Evolutionary conservation across 1,284 basidiomycete species (phyloP).

Genomic region (Ustilago xerochloae): DNA sequence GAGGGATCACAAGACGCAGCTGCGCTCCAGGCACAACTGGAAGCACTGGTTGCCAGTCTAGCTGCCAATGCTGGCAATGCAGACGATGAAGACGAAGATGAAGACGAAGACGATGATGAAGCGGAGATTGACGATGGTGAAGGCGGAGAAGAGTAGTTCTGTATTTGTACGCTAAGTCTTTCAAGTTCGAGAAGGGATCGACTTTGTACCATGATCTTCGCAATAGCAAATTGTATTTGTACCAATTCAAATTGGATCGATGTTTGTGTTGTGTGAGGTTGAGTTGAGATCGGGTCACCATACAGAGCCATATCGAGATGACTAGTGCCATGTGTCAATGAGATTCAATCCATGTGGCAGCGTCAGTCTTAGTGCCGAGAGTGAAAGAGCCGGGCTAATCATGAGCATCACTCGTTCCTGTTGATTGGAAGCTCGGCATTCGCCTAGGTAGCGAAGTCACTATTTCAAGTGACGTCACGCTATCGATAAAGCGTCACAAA

Average conservation of each 20-base stretch:
- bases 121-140: constrained; percentile 2
- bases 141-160: background rate
- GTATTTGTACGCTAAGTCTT: background rate
- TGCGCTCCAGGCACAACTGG: constrained; percentile 52
- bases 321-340: background rate
- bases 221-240: constrained; percentile 27
- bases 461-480: constrained; percentile 35
- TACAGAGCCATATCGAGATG: background rate
- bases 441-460: background rate
- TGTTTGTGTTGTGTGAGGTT: background rate
- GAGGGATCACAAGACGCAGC: constrained; percentile 18
- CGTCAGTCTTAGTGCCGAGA: background rate
- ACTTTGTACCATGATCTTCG: constrained; percentile 14
- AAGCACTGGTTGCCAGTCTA: constrained; percentile 56
- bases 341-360: background rate
- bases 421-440: constrained; percentile 3
- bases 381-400: background rate
- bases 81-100: constrained; percentile 29
- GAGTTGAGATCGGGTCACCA: background rate
- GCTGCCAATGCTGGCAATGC: constrained; percentile 41
- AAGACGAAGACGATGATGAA: constrained; percentile 7
- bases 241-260: constrained; percentile 3
- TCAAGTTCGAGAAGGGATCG: background rate
- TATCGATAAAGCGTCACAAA: constrained; percentile 26
- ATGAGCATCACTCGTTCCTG: background rate